These are phyloP conservation scores for Mortierella sp. DNA, from an alignment of 371 early-diverging fungal species.

Conservation along the genomic window DNA sequence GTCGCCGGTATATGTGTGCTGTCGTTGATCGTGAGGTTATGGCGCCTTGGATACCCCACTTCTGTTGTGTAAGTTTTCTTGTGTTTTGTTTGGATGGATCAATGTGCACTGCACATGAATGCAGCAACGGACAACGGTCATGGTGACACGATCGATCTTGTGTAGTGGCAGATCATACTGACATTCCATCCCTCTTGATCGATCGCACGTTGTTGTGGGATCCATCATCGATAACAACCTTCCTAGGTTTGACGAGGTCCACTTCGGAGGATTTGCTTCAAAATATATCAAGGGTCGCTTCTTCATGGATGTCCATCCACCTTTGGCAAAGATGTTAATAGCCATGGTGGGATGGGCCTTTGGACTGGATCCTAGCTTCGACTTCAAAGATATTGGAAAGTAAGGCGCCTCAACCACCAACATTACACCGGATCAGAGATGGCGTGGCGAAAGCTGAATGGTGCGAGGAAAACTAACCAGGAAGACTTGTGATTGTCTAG, in stretches of 20 bases:
- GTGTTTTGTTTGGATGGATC: neutral
- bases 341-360: slow-evolving; percentile 79
- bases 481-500: slow-evolving; percentile 14
- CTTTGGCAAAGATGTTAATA: slow-evolving; percentile 95
- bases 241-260: slow-evolving; percentile 74
- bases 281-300: slow-evolving; percentile 93
- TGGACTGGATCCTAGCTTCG: slow-evolving; percentile 92
- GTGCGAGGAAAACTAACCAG: neutral
- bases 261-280: slow-evolving; percentile 68
- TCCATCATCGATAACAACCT: neutral
- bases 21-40: slow-evolving; percentile 39
- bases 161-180: no score
- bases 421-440: neutral
- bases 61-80: slow-evolving; percentile 29
- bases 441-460: neutral
- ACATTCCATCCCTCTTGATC: no score
- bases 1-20: slow-evolving; percentile 24
- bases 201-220: neutral
- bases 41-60: slow-evolving; percentile 43
- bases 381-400: slow-evolving; percentile 89
- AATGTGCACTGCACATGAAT: no score
- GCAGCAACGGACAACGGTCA: no score
- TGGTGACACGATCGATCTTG: no score
- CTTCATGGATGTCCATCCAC: slow-evolving; percentile 99
- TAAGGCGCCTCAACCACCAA: slow-evolving; percentile 42